A percentile compares a stretch with the other conserved stretches of the same genome.
phyloP scores from a whole-genome alignment of 805 yeast genomes.

The Monosporozyma servazzii region DNA sequence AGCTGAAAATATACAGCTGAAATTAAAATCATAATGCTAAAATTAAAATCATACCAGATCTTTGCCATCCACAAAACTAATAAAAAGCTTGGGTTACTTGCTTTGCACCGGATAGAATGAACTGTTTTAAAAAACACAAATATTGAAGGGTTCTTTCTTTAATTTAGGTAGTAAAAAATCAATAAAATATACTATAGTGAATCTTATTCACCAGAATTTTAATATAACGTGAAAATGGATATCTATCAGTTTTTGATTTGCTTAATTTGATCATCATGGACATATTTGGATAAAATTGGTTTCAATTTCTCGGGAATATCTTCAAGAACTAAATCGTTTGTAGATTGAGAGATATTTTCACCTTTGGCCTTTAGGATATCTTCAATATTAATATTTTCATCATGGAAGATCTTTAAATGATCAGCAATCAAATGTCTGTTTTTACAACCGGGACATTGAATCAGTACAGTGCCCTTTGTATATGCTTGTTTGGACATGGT shows the following conservation, averaged over 20 bases:
- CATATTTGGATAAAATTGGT: not conserved
- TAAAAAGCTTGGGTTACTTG: too few species aligned
- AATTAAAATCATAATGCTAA: too few species aligned
- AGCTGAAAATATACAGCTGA: too few species aligned
- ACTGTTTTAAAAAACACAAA: too few species aligned
- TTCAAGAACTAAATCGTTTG: slow-evolving; percentile 54
- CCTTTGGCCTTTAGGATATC: slow-evolving; percentile 72
- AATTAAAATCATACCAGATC: too few species aligned
- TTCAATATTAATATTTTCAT: slow-evolving; percentile 60
- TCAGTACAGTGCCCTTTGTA: slow-evolving; percentile 72
- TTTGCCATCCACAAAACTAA: too few species aligned
- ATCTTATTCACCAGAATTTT: too few species aligned
- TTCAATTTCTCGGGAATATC: slow-evolving; percentile 28
- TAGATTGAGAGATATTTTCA: slow-evolving; percentile 53
- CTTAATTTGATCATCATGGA: not conserved
- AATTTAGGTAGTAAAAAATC: too few species aligned
- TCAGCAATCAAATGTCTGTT: slow-evolving; percentile 88
- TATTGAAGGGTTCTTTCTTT: too few species aligned
- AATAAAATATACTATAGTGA: too few species aligned
- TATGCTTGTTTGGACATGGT: slow-evolving; percentile 91
- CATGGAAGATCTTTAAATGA: slow-evolving; percentile 75
- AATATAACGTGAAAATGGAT: not conserved
- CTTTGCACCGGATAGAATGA: too few species aligned
- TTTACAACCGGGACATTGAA: slow-evolving; percentile 87
- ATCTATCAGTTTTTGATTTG: not conserved